Percentiles rank a stretch among this genome's conserved stretches.
Conservation (phyloP, 371 early-diverging fungal species). For the Gilbertella persicaria region DNA sequence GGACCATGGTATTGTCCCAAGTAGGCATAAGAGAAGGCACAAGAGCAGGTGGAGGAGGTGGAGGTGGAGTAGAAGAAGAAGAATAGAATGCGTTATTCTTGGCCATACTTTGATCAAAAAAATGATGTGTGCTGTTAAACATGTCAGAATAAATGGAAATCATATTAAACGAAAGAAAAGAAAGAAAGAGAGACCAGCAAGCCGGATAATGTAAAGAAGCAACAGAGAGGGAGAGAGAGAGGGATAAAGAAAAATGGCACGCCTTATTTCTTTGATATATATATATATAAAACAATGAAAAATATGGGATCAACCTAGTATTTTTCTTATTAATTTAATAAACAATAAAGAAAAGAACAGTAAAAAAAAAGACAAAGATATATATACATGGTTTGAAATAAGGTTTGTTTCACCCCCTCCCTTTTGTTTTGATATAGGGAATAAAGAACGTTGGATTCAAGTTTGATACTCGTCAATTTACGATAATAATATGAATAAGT, state of each 20-base stretch:
- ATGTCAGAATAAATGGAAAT: background rate
- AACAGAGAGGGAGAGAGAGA: background rate
- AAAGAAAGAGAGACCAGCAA: background rate
- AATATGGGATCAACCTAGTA: background rate
- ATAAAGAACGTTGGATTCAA: no score
- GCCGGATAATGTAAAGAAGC: background rate
- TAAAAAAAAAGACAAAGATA: no score
- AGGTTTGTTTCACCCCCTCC: no score
- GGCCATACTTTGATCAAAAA: no score
- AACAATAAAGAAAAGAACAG: background rate
- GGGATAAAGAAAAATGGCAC: background rate
- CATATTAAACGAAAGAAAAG: background rate
- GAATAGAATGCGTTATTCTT: background rate
- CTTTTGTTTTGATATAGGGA: no score
- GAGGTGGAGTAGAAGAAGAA: background rate
- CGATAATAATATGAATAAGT: no score
- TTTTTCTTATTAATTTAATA: background rate
- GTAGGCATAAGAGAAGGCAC: background rate
- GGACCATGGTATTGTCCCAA: background rate
- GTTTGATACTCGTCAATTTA: no score
- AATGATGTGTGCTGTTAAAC: no score
- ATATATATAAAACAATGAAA: background rate
- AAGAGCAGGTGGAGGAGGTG: background rate
- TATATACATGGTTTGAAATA: no score
- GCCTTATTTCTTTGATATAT: background rate